Evolutionary conservation across 352 stramenopile species (phyloP), one percentile per base, ranked within the genome.

Genomic region (Blastocystis sp.): DNA sequence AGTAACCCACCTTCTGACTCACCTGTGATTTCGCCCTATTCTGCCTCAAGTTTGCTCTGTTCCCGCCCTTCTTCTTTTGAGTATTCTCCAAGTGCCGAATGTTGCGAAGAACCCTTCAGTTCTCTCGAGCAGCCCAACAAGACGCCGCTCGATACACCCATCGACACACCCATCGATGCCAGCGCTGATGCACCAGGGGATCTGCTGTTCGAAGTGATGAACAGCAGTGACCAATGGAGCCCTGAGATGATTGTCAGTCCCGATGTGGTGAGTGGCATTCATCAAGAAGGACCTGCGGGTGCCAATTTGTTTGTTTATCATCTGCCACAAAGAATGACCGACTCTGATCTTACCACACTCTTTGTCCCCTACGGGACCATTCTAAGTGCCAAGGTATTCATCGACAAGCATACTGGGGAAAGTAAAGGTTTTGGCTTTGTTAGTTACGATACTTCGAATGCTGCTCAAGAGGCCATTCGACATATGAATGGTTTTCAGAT

Each of bases 401-500:
- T 78, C 30, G 96, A 99, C 92, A 97, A 97, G 91, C 96, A 97
- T 90, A 98, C 96, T 59, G 96, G 95, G 62, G 96, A 98, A 92
- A 98, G 95, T 91, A 99, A 99, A 92, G 96, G 96, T 90, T 98
- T 97, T 90, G 92, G 94, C 34, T 99, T 99, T 92, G 96, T 99
- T 65, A 98, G 94, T 82, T 99, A 98, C 91, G 95, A 98, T 91
- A 95, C 93, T 39, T 93, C 95, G 0, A 95, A 97, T 76, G 93
- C 95, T 47, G 96, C 96, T 3, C 95, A 98, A 82, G 93, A 94
- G 0, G 96, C 96, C 6, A 99, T 99, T 91, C 94, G 96, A 56
- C 96, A 96, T 91, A 98, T 99, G 96, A 99, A 98, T 91, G 96
- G 96, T 53, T 99, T 98, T 91, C 96, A 99, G 92, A 98, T 99